A percentile compares a stretch with the other conserved stretches of the same genome.
phyloP scores from a whole-genome alignment of 1,139 yeast genomes.

The Scheffersomyces cryptocercus region DNA sequence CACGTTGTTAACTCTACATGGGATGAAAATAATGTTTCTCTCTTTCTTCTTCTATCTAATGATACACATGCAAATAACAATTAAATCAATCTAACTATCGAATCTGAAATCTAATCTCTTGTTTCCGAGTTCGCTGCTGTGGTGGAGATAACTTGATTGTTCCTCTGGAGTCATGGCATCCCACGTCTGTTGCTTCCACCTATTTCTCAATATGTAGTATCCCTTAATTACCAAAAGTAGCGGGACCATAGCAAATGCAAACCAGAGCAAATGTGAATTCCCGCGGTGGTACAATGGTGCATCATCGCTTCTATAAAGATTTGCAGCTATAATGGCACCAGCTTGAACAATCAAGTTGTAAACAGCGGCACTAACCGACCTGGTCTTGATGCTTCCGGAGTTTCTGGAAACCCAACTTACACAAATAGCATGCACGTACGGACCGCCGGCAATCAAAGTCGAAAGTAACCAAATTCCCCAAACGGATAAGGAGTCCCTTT shows the following conservation, averaged over 20 bases:
- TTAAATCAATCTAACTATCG: conserved; percentile 6
- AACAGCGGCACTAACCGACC: conserved; percentile 62
- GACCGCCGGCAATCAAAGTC: conserved; percentile 49
- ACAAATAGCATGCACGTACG: conserved; percentile 55
- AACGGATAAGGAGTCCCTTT: conserved; percentile 9
- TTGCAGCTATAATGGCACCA: conserved; percentile 52
- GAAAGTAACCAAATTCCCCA: conserved; percentile 58
- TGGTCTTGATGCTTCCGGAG: conserved; percentile 56
- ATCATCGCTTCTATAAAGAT: conserved; percentile 58
- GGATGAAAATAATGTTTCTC: no score
- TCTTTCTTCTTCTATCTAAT: no score
- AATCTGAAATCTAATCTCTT: conserved; percentile 20
- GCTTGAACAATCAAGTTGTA: conserved; percentile 64
- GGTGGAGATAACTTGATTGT: conserved; percentile 12
- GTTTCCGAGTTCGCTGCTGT: conserved; percentile 16
- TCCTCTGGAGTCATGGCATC: conserved; percentile 14
- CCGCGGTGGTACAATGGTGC: conserved; percentile 61
- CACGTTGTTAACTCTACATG: no score
- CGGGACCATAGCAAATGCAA: conserved; percentile 30
- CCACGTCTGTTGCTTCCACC: conserved; percentile 13
- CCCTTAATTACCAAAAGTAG: conserved; percentile 12
- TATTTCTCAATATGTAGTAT: conserved; percentile 18
- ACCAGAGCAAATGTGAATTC: conserved; percentile 34
- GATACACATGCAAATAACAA: no score
- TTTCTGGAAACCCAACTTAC: conserved; percentile 65